Evolutionary conservation across 176 grass and related monocot species (phyloP).

Genomic region (Bothriochloa decipiens): DNA sequence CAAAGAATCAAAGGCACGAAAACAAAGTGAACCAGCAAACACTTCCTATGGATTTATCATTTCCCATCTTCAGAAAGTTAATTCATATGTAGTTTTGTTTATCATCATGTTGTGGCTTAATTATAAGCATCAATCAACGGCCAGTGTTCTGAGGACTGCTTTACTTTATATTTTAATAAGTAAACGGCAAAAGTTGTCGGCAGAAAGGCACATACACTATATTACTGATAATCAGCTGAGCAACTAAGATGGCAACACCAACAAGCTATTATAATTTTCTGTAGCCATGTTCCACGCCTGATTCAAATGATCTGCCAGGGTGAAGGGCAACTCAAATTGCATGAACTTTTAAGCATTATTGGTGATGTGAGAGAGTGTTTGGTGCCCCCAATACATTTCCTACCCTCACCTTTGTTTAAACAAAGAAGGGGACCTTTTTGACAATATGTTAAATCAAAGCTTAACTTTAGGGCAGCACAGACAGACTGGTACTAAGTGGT

Average conservation of each 20-base stretch:
- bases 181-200: background rate
- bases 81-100: background rate
- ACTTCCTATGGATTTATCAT: background rate
- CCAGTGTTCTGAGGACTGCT: slow-evolving; percentile 12
- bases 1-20: background rate
- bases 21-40: background rate
- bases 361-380: slow-evolving; percentile 35
- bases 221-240: background rate
- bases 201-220: background rate
- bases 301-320: slow-evolving; percentile 19
- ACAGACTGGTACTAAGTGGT: background rate
- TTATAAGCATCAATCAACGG: background rate
- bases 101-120: slow-evolving; percentile 9
- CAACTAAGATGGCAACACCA: slow-evolving; percentile 31
- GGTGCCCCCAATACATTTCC: slow-evolving; percentile 32
- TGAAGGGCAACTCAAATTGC: background rate
- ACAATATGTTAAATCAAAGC: slow-evolving; percentile 38
- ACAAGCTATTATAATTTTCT: slow-evolving; percentile 19
- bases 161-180: background rate
- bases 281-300: background rate
- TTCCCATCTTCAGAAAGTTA: background rate
- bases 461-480: background rate
- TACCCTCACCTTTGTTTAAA: slow-evolving; percentile 26
- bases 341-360: slow-evolving; percentile 35
- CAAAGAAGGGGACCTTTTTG: slow-evolving; percentile 29